phyloP scores from a whole-genome alignment of 108 stramenopile species.

The Conticribra weissflogii region DNA sequence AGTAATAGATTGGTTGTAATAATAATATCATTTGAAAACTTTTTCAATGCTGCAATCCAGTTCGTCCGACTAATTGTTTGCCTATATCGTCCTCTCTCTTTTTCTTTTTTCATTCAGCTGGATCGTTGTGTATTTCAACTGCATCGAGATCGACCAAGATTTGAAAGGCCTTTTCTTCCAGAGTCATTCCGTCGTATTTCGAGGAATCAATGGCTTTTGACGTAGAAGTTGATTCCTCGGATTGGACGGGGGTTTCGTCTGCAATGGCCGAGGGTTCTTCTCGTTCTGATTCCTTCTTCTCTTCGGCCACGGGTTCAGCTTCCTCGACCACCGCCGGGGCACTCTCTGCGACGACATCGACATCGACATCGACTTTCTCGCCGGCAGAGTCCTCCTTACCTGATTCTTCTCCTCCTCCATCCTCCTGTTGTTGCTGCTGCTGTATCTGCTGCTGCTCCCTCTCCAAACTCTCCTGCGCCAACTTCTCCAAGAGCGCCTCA shows the following conservation, averaged over 20 bases:
- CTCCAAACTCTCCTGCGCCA: slow-evolving; percentile 75
- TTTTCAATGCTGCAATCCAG: neutral
- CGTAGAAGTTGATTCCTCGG: slow-evolving; percentile 18
- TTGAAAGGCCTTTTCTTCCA: slow-evolving; percentile 64
- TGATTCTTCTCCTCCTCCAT: slow-evolving; percentile 17
- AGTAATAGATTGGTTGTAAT: neutral
- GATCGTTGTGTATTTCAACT: slow-evolving; percentile 29
- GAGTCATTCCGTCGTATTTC: slow-evolving; percentile 48
- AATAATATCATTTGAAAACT: neutral
- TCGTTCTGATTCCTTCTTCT: neutral
- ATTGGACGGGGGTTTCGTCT: slow-evolving; percentile 2
- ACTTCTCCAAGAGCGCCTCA: slow-evolving; percentile 74
- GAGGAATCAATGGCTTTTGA: slow-evolving; percentile 30
- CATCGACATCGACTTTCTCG: neutral
- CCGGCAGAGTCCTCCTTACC: slow-evolving; percentile 12
- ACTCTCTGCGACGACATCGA: slow-evolving; percentile 9
- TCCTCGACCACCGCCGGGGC: neutral
- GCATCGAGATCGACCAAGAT: slow-evolving; percentile 50
- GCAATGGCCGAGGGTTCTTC: neutral
- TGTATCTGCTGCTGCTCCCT: slow-evolving; percentile 54
- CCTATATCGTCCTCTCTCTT: too few relatives aligned
- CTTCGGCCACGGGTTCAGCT: slow-evolving; percentile 9
- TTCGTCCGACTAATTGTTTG: neutral
- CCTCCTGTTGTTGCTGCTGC: slow-evolving; percentile 11
- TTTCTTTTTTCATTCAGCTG: slow-evolving; percentile 15